Percentiles rank a stretch among this genome's conserved stretches.
Conservation (phyloP, 768 basidiomycete species). For the Candolleomyces aberdarensis region DNA sequence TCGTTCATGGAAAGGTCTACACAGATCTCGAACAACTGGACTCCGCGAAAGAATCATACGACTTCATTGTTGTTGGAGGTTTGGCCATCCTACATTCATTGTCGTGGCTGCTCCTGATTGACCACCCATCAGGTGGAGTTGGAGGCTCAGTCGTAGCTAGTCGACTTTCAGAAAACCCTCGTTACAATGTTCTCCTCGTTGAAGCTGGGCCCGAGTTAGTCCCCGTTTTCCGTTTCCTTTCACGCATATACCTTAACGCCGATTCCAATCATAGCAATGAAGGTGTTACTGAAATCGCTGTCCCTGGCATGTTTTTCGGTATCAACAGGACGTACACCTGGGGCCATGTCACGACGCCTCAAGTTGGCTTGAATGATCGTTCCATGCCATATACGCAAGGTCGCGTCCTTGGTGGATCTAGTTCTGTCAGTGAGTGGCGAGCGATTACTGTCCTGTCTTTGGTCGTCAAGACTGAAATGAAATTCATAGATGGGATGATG, state of each 20-base stretch:
- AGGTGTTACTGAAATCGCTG: constrained; percentile 14
- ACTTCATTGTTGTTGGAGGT: background rate
- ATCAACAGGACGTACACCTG: constrained; percentile 17
- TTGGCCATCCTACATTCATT: background rate
- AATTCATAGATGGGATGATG: constrained; percentile 18
- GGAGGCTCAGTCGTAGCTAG: constrained; percentile 24
- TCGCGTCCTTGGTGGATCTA: constrained; percentile 24
- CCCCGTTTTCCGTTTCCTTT: background rate
- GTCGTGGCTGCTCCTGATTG: background rate
- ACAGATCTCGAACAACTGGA: background rate
- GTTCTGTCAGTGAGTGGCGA: constrained; percentile 19
- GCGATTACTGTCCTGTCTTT: background rate
- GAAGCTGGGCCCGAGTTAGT: constrained; percentile 24
- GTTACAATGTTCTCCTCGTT: constrained; percentile 19
- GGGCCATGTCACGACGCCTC: constrained; percentile 29
- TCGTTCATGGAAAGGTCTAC: background rate
- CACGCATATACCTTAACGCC: no score
- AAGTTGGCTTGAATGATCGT: constrained; percentile 19
- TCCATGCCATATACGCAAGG: constrained; percentile 20
- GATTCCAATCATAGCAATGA: constrained; percentile 13
- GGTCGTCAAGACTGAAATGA: background rate
- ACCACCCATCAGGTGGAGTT: constrained; percentile 13
- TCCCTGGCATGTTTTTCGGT: constrained; percentile 11
- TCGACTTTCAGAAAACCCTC: constrained; percentile 20
- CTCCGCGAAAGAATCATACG: background rate